These are phyloP conservation scores for Zymoseptoria crescenta DNA, from an alignment of 2,329 filamentous ascomycete genomes.

Conservation along the genomic window DNA sequence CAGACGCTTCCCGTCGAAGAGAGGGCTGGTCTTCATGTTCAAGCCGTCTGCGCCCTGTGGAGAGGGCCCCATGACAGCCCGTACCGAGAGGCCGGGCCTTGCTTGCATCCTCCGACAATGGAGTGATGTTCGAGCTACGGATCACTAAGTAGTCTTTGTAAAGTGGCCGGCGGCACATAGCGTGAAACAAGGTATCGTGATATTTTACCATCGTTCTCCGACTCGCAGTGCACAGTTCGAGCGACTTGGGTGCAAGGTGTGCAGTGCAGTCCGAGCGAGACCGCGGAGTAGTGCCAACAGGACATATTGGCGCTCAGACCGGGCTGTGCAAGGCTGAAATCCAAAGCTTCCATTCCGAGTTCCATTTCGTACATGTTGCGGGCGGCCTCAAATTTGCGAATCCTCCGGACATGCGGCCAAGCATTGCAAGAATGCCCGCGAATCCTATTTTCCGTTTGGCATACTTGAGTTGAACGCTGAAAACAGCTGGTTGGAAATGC, in stretches of 20 bases:
- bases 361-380: background rate
- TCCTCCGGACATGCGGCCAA: background rate
- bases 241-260: too few species aligned
- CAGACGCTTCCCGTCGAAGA: background rate
- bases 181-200: too few species aligned
- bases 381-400: background rate
- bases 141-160: background rate
- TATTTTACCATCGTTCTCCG: too few species aligned
- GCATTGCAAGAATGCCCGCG: background rate
- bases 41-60: background rate
- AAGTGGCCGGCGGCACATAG: background rate
- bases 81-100: background rate
- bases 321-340: background rate
- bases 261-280: too few species aligned
- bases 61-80: background rate
- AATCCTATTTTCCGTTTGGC: background rate
- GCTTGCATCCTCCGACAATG: background rate
- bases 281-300: background rate
- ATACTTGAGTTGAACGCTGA: background rate
- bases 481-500: background rate
- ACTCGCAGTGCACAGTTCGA: too few species aligned
- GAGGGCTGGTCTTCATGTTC: background rate
- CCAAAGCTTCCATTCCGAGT: background rate
- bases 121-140: background rate
- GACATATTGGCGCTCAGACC: background rate